Evolutionary conservation across 164 flowering plant species (phyloP).

Genomic region (Tetracentron sinense): DNA sequence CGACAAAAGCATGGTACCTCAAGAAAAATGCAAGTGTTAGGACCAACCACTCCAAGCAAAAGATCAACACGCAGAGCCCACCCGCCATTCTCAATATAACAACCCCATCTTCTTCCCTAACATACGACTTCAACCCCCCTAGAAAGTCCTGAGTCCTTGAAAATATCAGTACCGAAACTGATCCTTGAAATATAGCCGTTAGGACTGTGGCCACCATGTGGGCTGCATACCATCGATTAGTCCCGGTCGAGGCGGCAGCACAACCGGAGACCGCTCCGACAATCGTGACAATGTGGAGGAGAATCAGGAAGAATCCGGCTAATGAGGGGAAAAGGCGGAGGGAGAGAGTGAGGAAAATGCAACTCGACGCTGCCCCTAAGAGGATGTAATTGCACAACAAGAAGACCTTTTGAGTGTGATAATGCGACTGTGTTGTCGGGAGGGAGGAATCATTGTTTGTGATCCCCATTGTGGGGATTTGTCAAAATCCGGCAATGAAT

Average conservation of each 20-base stretch:
- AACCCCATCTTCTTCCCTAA: no score
- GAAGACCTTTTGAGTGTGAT: no score
- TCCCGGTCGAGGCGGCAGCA: constrained; percentile 38
- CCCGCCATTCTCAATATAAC: constrained; percentile 64
- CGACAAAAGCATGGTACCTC: constrained; percentile 52
- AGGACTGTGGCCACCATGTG: constrained; percentile 80
- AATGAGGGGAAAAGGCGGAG: constrained; percentile 66
- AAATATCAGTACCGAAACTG: no score
- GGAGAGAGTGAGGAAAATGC: constrained; percentile 82
- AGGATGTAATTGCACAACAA: constrained; percentile 71
- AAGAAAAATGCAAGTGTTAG: constrained; percentile 53
- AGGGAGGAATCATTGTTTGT: no score
- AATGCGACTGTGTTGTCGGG: no score
- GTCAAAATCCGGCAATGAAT: no score
- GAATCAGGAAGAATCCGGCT: no score
- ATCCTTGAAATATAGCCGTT: no score
- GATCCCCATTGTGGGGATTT: no score
- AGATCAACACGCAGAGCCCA: constrained; percentile 33
- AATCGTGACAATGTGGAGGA: constrained; percentile 71
- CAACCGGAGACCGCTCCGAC: constrained; percentile 50
- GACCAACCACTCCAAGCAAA: constrained; percentile 70
- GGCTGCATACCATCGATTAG: constrained; percentile 53
- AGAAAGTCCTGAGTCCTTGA: no score
- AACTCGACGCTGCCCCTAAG: constrained; percentile 79
- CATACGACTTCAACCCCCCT: no score